Evolutionary conservation across 2,329 filamentous ascomycete genomes (phyloP).

Genomic region (Arthrobotrys pseudoclavata): DNA sequence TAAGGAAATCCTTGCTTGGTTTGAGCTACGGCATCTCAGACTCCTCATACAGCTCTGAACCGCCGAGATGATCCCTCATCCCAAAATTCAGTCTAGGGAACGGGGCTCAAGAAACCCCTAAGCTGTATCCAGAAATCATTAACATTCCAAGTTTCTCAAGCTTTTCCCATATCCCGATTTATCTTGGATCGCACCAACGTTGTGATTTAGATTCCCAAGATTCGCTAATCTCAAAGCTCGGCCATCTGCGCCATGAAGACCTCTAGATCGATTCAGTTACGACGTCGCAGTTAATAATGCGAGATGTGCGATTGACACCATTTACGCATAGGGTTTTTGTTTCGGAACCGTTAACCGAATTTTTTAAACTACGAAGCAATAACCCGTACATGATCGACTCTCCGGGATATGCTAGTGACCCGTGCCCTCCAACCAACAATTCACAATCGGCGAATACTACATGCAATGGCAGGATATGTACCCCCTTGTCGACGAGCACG

Average conservation of each 20-base stretch:
- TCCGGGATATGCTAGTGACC: constrained; percentile 8
- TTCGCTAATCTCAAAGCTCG: no score
- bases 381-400: background rate
- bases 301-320: background rate
- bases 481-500: background rate
- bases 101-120: no score
- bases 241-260: no score
- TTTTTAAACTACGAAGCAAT: background rate
- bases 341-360: background rate
- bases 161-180: background rate
- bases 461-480: constrained; percentile 64
- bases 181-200: background rate
- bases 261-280: background rate
- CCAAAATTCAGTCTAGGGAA: no score
- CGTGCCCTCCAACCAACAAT: constrained; percentile 51
- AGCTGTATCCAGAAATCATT: background rate
- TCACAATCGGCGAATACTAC: background rate
- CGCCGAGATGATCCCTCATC: no score
- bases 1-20: no score
- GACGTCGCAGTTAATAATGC: background rate
- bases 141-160: background rate
- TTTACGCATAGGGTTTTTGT: background rate
- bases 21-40: no score
- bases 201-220: background rate
- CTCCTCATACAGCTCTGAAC: no score